Base-by-base conservation (phyloP, 169 alveolate species). In the Plasmodium coatneyi region DNA sequence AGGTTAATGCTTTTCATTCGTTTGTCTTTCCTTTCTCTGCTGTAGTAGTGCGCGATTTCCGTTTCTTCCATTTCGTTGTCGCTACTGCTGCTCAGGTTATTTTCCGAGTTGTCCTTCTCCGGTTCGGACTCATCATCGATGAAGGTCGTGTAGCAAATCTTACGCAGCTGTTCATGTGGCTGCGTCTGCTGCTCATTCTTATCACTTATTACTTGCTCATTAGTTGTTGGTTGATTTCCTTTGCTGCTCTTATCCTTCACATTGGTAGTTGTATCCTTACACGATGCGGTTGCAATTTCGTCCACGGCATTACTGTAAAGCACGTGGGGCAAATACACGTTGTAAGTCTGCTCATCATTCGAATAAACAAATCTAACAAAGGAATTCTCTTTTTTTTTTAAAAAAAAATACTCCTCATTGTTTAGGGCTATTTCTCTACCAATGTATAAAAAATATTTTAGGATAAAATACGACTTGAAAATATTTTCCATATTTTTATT, bases 361-460 rank as follows among this genome's bases (percentile, higher is more conserved):
- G 70, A 76, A 76, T 81, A 6, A 54, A 82, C 34, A 82, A 81
- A 39, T 36, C 80, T 43, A 4, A 16, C 71, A 71, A 82, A 82
- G n/a, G 41, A 83, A 83, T 52, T 74, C 30, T 83, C 80, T 9
- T 70, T 81, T 92, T 74, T 81, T 36, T 92, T 72, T 52, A 36
- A 52, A 56, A 83, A 72, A 22, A 83, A 83, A 71, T 52, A 76
- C 32, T 83, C 81, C 78, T 92, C 92, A 83, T 83, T 92, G 25
- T 66, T 81, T 83, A 83, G 46, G 0, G 71, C 56, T 66, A 56
- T 76, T 12, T 76, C 30, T 22, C 71, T 83, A 4, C 92, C 95
- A 10, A 83, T 76, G 66, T 66, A 56, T 16, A 83, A 60, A 46
- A 83, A 92, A 54, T 92, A 34, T 56, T 82, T 80, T 4, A 82